A percentile compares a stretch with the other conserved stretches of the same genome.
These are phyloP conservation scores for Coelastrella sp. DNA, from an alignment of 139 green algal species.

Conservation along the genomic window DNA sequence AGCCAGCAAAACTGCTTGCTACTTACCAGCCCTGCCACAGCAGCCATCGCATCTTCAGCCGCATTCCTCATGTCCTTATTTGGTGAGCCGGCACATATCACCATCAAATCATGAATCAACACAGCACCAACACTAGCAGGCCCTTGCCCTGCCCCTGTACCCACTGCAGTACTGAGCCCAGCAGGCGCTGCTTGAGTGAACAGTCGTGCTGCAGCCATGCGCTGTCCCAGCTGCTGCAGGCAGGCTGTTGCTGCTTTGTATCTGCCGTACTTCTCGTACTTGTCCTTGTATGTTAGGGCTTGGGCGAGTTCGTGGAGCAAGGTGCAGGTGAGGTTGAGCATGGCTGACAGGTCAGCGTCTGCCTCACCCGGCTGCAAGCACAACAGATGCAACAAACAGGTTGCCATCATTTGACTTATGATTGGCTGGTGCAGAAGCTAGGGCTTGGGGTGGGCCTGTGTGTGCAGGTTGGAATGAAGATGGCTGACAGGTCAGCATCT, in stretches of 20 bases:
- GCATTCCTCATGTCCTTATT: slow-evolving; percentile 36
- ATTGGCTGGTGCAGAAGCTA: too few relatives aligned
- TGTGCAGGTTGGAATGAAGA: not conserved
- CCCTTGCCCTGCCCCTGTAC: not conserved
- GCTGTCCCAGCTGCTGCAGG: not conserved
- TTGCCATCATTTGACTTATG: too few relatives aligned
- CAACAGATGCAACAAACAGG: not conserved
- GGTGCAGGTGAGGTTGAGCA: not conserved
- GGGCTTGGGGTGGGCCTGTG: not conserved
- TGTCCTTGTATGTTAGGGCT: not conserved
- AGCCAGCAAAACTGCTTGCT: not conserved
- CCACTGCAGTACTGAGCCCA: not conserved
- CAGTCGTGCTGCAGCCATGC: slow-evolving; percentile 3
- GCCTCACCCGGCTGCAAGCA: slow-evolving; percentile 28
- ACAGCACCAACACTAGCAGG: not conserved
- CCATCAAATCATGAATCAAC: slow-evolving; percentile 6
- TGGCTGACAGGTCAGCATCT: not conserved
- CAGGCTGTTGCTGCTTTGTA: slow-evolving; percentile 11
- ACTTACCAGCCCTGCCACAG: not conserved
- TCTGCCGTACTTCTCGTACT: not conserved
- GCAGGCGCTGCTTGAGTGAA: not conserved
- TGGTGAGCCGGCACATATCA: not conserved
- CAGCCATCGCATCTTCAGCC: not conserved
- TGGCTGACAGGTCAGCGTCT: not conserved
- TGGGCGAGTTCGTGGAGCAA: slow-evolving; percentile 14